These are phyloP conservation scores for Euphrasia confusa DNA, from an alignment of 257 asterid species.

Conservation along the genomic window DNA sequence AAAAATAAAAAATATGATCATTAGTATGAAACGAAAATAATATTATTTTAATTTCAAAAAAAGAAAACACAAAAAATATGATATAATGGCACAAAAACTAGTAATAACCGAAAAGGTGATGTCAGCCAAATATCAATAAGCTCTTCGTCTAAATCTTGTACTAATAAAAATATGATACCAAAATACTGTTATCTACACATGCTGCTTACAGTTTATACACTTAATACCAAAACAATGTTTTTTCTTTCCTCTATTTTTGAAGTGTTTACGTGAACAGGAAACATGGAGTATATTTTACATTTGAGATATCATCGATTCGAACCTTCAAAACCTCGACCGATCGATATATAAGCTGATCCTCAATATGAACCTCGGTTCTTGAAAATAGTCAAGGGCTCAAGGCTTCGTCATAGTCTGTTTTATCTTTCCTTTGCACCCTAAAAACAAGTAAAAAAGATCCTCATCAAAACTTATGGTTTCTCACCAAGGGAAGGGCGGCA, in stretches of 20 bases:
- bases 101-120: too few relatives aligned
- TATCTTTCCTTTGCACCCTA: conserved; percentile 50
- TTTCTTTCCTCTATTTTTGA: background rate
- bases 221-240: background rate
- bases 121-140: too few relatives aligned
- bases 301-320: conserved; percentile 1
- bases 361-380: background rate
- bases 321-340: conserved; percentile 1
- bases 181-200: too few relatives aligned
- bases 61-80: too few relatives aligned
- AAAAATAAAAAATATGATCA: too few relatives aligned
- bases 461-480: background rate
- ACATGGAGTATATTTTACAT: background rate
- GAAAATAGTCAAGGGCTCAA: conserved; percentile 19
- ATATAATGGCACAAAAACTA: too few relatives aligned
- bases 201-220: background rate
- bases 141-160: too few relatives aligned
- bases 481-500: too few relatives aligned
- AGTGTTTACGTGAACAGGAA: conserved; percentile 15
- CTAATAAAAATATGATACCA: too few relatives aligned
- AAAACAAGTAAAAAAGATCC: conserved; percentile 22
- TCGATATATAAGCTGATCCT: too few relatives aligned
- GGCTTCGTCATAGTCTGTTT: conserved; percentile 40
- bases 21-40: too few relatives aligned
- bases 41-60: too few relatives aligned